Evolutionary conservation across 805 yeast genomes (phyloP), one percentile per base, ranked within the genome.

Genomic region (Zygoascus biomembranicola): DNA sequence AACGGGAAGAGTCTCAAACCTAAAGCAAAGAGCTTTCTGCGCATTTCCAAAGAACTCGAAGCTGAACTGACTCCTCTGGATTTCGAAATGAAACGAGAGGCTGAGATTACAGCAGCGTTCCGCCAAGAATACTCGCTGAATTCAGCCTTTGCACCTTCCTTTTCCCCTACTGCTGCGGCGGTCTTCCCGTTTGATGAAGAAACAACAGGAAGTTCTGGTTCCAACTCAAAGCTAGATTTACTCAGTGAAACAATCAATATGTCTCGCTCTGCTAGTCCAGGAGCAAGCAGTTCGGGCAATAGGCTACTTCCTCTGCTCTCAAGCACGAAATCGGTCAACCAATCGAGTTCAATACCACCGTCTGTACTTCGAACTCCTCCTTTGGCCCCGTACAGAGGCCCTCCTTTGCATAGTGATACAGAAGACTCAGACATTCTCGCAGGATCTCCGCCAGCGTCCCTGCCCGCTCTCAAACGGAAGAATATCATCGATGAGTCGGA

Each of bases 61-160:
- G 63, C 59, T 10, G 65, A 62, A 43, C 8, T 35, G 49, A 47
- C 62, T 3, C 65, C 65, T 2, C 26, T 62, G 18, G 65, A 61
- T 20, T 56, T 51, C 32, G 65, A 62, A 48, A 54, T 62, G 52
- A 54, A 54, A 32, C 55, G 53, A 8, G 65, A 62, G 53, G 60
- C 63, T 5, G 63, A 56, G n/a, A 47, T 62, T 19, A 61, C 65
- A 14, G 45, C 55, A 5, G 51, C 57, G 11, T 42, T 62, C n/a
- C 51, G 63, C 11, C 57, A 54, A 8, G 63, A 59, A n/a, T 59
- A 54, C 35, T n/a, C 47, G 41, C 32, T 14, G 32, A 43, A 19
- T 18, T 39, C n/a, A 3, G 13, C 20, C 14, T 5, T 16, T 3
- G 16, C 32, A n/a, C 26, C 19, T 20, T 18, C 16, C 11, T 4